Conservation (phyloP, 2,329 filamentous ascomycete genomes). For the Fusarium domesticum region DNA sequence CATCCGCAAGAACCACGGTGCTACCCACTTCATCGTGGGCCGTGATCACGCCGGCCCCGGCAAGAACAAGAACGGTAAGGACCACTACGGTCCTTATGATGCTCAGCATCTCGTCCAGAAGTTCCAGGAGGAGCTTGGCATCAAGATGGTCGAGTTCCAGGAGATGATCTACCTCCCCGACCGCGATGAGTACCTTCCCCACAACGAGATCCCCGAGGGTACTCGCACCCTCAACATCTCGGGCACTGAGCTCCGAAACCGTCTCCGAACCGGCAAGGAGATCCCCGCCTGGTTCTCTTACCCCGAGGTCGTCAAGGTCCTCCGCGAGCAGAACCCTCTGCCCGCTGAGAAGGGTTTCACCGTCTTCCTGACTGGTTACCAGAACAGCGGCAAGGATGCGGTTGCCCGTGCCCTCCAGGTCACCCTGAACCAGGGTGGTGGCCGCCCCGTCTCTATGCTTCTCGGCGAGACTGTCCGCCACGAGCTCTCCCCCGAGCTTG, state of each 20-base stretch:
- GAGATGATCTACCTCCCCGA: slow-evolving; percentile 99
- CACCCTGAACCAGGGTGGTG: slow-evolving; percentile 96
- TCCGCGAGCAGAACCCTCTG: slow-evolving; percentile 93
- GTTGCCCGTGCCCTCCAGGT: slow-evolving; percentile 94
- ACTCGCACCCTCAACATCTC: slow-evolving; percentile 86
- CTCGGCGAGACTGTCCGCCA: slow-evolving; percentile 92
- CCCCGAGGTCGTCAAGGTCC: slow-evolving; percentile 94
- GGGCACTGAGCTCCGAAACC: slow-evolving; percentile 84
- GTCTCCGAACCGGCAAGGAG: slow-evolving; percentile 85
- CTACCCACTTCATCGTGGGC: slow-evolving; percentile 98
- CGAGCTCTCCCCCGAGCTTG: slow-evolving; percentile 91
- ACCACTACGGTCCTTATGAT: slow-evolving; percentile 98
- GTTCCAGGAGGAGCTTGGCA: slow-evolving; percentile 93
- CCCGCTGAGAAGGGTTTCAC: slow-evolving; percentile 94
- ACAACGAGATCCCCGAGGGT: slow-evolving; percentile 82
- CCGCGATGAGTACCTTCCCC: slow-evolving; percentile 90
- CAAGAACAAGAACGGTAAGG: slow-evolving; percentile 94
- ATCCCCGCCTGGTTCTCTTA: slow-evolving; percentile 99
- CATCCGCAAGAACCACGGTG: slow-evolving; percentile 99
- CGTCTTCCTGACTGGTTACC: slow-evolving; percentile 94
- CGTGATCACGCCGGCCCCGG: slow-evolving; percentile 97
- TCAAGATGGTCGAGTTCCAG: slow-evolving; percentile 98
- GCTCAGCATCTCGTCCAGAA: slow-evolving; percentile 95
- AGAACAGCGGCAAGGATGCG: slow-evolving; percentile 95
- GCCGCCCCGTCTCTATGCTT: slow-evolving; percentile 88